Conservation (phyloP, 2,329 filamentous ascomycete species). For the Byssothecium circinans region DNA sequence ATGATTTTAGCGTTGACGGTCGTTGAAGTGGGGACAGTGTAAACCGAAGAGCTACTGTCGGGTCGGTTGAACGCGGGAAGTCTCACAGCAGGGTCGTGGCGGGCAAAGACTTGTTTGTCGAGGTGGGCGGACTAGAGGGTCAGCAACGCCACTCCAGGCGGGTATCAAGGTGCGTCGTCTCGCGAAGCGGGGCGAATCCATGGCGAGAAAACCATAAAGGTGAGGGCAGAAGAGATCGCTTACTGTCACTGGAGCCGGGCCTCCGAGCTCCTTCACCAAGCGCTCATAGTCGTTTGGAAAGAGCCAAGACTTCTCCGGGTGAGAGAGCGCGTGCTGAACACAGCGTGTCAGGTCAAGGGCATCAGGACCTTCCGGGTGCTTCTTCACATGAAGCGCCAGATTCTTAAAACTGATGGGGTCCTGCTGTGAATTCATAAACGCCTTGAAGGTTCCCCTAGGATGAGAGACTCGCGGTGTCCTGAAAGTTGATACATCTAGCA, state of each 20-base stretch:
- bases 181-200: too few relatives aligned
- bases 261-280: slow-evolving; percentile 5
- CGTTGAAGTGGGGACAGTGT: too few relatives aligned
- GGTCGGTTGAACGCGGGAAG: too few relatives aligned
- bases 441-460: slow-evolving; percentile 10
- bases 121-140: too few relatives aligned
- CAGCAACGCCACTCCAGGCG: too few relatives aligned
- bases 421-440: not conserved
- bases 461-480: not conserved
- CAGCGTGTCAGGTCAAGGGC: slow-evolving; percentile 11
- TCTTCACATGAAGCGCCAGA: slow-evolving; percentile 2
- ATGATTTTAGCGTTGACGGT: too few relatives aligned
- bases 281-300: slow-evolving; percentile 10
- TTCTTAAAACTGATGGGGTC: slow-evolving; percentile 4
- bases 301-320: slow-evolving; percentile 4
- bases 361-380: slow-evolving; percentile 9
- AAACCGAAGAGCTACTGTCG: too few relatives aligned
- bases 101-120: too few relatives aligned
- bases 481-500: slow-evolving; percentile 8
- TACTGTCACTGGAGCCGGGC: not conserved
- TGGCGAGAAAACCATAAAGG: too few relatives aligned
- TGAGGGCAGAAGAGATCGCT: slow-evolving; percentile 3
- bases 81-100: too few relatives aligned
- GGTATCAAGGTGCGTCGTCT: too few relatives aligned
- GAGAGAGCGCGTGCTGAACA: slow-evolving; percentile 7